Evolutionary conservation across 2,329 filamentous ascomycete species (phyloP).

Genomic region (Onygenales sp.): DNA sequence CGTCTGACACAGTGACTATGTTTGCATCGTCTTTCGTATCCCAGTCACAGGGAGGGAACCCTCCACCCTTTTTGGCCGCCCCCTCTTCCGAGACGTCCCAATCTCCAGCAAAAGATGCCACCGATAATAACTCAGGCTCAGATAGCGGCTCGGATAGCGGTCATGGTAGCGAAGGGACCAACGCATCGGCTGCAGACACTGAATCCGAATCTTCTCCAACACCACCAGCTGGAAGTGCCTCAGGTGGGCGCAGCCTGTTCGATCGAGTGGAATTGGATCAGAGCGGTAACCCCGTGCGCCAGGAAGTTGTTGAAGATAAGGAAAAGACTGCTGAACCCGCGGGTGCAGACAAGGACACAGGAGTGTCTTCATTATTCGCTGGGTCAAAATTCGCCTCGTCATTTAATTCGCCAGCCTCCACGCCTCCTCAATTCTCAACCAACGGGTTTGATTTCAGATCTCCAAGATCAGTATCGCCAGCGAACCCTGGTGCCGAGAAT

Average conservation of each 20-base stretch:
- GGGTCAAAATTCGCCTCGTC: slow-evolving; percentile 19
- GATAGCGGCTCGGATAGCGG: slow-evolving; percentile 11
- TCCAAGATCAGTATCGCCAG: slow-evolving; percentile 15
- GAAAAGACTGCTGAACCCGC: slow-evolving; percentile 1
- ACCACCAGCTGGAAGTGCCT: slow-evolving; percentile 10
- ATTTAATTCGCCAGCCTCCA: slow-evolving; percentile 15
- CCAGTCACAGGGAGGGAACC: background rate
- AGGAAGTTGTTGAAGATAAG: slow-evolving; percentile 5
- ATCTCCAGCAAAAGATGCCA: background rate
- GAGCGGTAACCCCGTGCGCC: slow-evolving; percentile 18
- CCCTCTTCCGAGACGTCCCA: background rate
- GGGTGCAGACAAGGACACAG: slow-evolving; percentile 9
- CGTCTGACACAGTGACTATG: slow-evolving; percentile 9
- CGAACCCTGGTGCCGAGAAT: background rate
- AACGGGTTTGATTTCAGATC: slow-evolving; percentile 3
- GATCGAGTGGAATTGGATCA: slow-evolving; percentile 22
- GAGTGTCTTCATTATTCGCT: slow-evolving; percentile 15
- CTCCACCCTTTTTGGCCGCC: background rate
- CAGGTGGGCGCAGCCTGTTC: slow-evolving; percentile 26
- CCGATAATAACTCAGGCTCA: background rate
- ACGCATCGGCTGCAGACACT: slow-evolving; percentile 6
- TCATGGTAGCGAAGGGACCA: slow-evolving; percentile 16
- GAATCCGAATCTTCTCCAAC: slow-evolving; percentile 8
- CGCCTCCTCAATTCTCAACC: slow-evolving; percentile 17
- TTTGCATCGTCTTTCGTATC: slow-evolving; percentile 13